Conservation (phyloP, 73 alveolate genomes). For the Paramecium pentaurelia region DNA sequence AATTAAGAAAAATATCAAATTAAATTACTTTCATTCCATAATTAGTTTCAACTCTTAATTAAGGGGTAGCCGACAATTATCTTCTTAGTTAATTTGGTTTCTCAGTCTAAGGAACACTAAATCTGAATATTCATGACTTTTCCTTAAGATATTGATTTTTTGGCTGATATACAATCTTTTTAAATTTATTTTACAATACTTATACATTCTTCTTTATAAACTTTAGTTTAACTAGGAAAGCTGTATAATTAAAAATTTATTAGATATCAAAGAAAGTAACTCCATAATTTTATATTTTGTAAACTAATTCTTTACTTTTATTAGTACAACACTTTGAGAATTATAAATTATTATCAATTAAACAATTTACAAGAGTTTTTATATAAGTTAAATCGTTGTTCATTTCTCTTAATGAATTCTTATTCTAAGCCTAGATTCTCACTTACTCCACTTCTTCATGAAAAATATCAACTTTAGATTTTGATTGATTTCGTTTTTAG, state of each 20-base stretch:
- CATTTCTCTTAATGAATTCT: background rate
- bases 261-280: too few species aligned
- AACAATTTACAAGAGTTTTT: background rate
- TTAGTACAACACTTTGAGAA: slow-evolving; percentile 1
- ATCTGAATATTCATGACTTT: background rate
- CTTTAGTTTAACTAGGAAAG: background rate
- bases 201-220: background rate
- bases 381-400: background rate
- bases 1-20: background rate
- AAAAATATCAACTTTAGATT: background rate
- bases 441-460: background rate
- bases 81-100: background rate
- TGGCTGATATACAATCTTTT: background rate
- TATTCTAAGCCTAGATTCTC: background rate
- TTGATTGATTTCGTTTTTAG: slow-evolving; percentile 13
- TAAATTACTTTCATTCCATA: slow-evolving; percentile 5
- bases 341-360: background rate
- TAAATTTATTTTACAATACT: too few species aligned
- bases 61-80: background rate
- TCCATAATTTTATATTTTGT: background rate
- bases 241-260: too few species aligned
- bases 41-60: background rate
- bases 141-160: background rate
- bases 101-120: background rate
- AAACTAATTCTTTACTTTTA: background rate